These are phyloP conservation scores for Basidiobolus meristosporus DNA, from an alignment of 371 early-diverging fungal genomes.

Conservation along the genomic window DNA sequence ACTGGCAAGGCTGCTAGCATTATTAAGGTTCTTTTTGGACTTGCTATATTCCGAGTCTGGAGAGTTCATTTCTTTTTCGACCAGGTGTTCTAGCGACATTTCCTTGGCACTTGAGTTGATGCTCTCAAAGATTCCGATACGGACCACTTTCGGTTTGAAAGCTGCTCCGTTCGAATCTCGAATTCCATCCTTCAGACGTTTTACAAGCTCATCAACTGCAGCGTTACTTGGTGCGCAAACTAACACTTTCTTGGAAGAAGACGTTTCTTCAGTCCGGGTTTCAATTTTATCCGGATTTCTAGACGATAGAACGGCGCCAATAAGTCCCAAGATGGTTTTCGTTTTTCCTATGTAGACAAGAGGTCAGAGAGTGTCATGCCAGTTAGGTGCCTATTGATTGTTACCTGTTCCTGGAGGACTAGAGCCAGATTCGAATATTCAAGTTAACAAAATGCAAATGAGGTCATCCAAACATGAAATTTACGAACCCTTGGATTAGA, in stretches of 20 bases:
- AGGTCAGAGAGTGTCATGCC: too few species aligned
- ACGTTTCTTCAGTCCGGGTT: slow-evolving; percentile 4
- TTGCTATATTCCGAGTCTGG: slow-evolving; percentile 1
- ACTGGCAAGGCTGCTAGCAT: not conserved
- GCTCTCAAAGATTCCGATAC: slow-evolving; percentile 59
- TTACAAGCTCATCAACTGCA: slow-evolving; percentile 91
- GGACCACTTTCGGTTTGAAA: slow-evolving; percentile 46
- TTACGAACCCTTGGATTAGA: slow-evolving; percentile 66
- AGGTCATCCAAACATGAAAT: not conserved
- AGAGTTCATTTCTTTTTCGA: slow-evolving; percentile 24
- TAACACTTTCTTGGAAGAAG: slow-evolving; percentile 25
- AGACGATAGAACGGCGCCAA: slow-evolving; percentile 11
- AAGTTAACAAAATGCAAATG: not conserved
- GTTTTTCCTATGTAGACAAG: slow-evolving; percentile 73
- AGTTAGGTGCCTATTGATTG: too few species aligned
- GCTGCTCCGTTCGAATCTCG: slow-evolving; percentile 18
- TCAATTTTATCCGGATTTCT: slow-evolving; percentile 35
- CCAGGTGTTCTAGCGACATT: slow-evolving; percentile 39
- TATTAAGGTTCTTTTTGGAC: slow-evolving; percentile 9
- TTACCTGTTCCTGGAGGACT: slow-evolving; percentile 71
- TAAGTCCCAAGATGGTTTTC: slow-evolving; percentile 70
- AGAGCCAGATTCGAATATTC: slow-evolving; percentile 1
- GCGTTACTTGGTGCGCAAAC: slow-evolving; percentile 96
- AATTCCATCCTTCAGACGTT: slow-evolving; percentile 54
- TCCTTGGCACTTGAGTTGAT: slow-evolving; percentile 52